Conservation (phyloP, 257 asterid species). For the Gentiana dahurica region DNA sequence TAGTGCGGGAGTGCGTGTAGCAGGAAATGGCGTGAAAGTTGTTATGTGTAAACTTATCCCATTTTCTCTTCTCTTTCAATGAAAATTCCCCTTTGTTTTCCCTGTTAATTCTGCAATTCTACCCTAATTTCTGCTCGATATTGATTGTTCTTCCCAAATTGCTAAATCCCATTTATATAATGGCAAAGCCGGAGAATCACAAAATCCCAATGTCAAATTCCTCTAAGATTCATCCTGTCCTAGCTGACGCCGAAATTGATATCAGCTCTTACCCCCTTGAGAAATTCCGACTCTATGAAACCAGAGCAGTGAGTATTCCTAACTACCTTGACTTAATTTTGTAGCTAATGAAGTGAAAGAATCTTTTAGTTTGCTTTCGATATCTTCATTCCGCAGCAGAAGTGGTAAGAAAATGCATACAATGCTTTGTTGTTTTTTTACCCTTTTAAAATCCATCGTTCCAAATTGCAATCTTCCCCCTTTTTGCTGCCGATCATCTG, state of each 20-base stretch:
- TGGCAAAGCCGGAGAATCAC: slow-evolving; percentile 57
- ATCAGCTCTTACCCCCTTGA: slow-evolving; percentile 78
- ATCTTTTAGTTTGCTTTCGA: background rate
- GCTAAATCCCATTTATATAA: slow-evolving; percentile 1
- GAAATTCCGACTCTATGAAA: slow-evolving; percentile 94
- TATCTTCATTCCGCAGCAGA: no score
- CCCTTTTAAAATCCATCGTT: background rate
- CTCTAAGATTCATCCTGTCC: slow-evolving; percentile 41
- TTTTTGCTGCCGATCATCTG: no score
- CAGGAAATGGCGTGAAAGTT: no score
- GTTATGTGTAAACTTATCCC: no score
- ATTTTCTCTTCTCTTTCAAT: no score
- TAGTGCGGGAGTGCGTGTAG: no score
- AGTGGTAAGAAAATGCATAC: background rate
- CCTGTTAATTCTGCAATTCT: no score
- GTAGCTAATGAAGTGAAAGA: background rate
- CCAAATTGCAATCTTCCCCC: background rate
- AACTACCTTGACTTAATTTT: background rate
- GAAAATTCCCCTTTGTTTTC: no score
- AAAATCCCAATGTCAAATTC: slow-evolving; percentile 36
- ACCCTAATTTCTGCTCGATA: no score
- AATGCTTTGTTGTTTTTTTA: background rate
- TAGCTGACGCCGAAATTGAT: slow-evolving; percentile 44
- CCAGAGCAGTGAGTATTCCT: slow-evolving; percentile 56
- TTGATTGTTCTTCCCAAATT: no score